phyloP scores from a whole-genome alignment of 148 eudicot species.

The Hydrangea macrophylla region DNA sequence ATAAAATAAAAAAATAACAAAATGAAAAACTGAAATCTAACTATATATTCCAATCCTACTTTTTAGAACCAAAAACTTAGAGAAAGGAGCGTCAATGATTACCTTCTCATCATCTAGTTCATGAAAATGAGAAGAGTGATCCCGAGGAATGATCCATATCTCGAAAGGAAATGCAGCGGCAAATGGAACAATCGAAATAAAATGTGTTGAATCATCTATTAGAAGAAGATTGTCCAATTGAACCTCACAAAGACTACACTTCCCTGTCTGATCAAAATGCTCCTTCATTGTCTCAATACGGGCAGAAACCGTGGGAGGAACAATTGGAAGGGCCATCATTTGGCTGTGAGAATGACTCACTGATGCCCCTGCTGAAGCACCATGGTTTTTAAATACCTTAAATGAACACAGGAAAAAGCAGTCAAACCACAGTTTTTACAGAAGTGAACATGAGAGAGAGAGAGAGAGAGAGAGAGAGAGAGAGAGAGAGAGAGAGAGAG shows the following conservation, averaged over 20 bases:
- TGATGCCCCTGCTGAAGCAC: conserved; percentile 97
- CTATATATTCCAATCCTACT: neutral
- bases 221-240: conserved; percentile 43
- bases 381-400: conserved; percentile 93
- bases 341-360: conserved; percentile 99
- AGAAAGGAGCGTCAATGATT: conserved; percentile 14
- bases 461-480: neutral
- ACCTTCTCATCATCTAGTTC: conserved; percentile 75
- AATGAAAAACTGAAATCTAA: neutral
- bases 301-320: conserved; percentile 57
- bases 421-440: neutral
- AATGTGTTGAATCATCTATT: conserved; percentile 61
- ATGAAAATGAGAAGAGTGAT: conserved; percentile 79
- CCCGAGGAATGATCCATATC: conserved; percentile 82
- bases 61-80: neutral
- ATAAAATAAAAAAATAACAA: neutral
- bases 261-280: conserved; percentile 66
- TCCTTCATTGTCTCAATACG: conserved; percentile 76
- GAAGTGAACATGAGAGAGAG: neutral
- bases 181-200: conserved; percentile 73
- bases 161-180: conserved; percentile 92
- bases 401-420: conserved; percentile 9
- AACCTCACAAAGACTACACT: conserved; percentile 70
- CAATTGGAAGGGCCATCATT: conserved; percentile 79
- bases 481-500: conserved; percentile 1